Evolutionary conservation across 768 basidiomycete genomes (phyloP).

Genomic region (Tulasnella sp.): DNA sequence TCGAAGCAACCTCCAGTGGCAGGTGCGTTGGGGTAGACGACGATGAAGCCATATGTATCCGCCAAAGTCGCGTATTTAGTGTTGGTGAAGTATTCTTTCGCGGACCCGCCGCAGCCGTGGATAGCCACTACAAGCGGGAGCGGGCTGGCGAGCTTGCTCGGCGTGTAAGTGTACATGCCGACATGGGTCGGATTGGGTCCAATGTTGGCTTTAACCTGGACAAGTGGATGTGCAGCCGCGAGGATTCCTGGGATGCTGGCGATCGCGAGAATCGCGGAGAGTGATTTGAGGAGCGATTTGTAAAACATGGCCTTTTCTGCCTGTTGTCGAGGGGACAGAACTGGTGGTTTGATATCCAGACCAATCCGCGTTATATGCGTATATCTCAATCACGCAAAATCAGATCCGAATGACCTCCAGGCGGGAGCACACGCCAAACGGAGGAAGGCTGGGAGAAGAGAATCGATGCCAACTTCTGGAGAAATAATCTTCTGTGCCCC

Average conservation of each 20-base stretch:
- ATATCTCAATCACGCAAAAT: too few relatives aligned
- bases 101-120: constrained; percentile 42
- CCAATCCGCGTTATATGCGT: too few relatives aligned
- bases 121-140: constrained; percentile 38
- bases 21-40: constrained; percentile 33
- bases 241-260: not conserved
- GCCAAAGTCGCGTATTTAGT: constrained; percentile 41
- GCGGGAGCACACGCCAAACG: too few relatives aligned
- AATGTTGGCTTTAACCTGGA: not conserved
- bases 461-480: too few relatives aligned
- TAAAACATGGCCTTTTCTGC: too few relatives aligned
- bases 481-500: too few relatives aligned
- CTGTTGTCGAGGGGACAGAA: too few relatives aligned
- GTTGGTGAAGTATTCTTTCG: constrained; percentile 39
- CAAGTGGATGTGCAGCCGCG: not conserved
- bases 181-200: not conserved
- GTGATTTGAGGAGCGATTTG: not conserved
- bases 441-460: too few relatives aligned
- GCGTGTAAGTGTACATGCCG: constrained; percentile 20
- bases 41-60: constrained; percentile 39
- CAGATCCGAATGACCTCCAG: too few relatives aligned
- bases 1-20: not conserved
- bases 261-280: not conserved
- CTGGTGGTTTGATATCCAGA: too few relatives aligned
- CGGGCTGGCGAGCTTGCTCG: constrained; percentile 29